Evolutionary conservation across 2,329 filamentous ascomycete species (phyloP).

Genomic region (Colletotrichum eremochloae): DNA sequence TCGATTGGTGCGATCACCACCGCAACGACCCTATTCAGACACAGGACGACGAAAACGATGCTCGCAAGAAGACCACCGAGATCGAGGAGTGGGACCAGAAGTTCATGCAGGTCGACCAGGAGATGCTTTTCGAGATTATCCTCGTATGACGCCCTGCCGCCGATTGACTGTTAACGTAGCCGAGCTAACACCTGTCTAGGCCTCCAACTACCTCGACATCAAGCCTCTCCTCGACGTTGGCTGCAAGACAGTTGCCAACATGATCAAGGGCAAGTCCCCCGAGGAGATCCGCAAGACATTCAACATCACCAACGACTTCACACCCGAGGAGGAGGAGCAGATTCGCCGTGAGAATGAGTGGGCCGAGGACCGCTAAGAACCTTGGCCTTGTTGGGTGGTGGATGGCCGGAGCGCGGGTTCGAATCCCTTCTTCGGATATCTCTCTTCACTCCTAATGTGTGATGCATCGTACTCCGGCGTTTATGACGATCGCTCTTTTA

Average conservation of each 20-base stretch:
- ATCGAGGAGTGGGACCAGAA: slow-evolving; percentile 99
- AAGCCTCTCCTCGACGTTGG: slow-evolving; percentile 97
- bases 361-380: slow-evolving; percentile 81
- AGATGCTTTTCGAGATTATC: slow-evolving; percentile 99
- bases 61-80: slow-evolving; percentile 97
- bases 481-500: slow-evolving; percentile 18
- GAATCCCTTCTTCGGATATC: slow-evolving; percentile 2
- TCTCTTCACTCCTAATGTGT: slow-evolving; percentile 29
- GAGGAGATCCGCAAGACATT: slow-evolving; percentile 99
- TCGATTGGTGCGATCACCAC: slow-evolving; percentile 98
- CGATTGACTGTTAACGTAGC: neutral
- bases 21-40: slow-evolving; percentile 86
- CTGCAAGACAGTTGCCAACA: slow-evolving; percentile 99
- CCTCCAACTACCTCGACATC: slow-evolving; percentile 98
- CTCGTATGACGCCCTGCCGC: slow-evolving; percentile 71
- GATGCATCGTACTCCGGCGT: slow-evolving; percentile 41
- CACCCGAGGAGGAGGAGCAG: slow-evolving; percentile 98
- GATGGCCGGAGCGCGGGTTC: slow-evolving; percentile 7
- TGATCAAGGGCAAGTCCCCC: slow-evolving; percentile 99
- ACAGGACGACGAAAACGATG: slow-evolving; percentile 91
- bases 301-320: slow-evolving; percentile 99
- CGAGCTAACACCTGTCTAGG: slow-evolving; percentile 62
- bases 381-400: slow-evolving; percentile 1
- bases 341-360: slow-evolving; percentile 93
- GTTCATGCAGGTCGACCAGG: slow-evolving; percentile 99